These are phyloP conservation scores for Betula pendula DNA, from an alignment of 306 rosid species.

Conservation along the genomic window DNA sequence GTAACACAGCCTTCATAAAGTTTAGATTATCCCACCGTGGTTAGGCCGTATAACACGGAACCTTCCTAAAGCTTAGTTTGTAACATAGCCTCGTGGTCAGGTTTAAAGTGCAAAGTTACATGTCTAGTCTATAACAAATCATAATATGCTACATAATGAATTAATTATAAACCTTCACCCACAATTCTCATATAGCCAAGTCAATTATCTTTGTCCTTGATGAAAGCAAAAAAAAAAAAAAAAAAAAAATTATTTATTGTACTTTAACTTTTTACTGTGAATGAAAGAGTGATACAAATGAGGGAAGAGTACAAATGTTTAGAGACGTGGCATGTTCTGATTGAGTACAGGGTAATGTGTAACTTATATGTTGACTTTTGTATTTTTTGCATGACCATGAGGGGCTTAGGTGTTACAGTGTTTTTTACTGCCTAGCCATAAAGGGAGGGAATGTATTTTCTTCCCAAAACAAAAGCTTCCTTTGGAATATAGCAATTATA, in stretches of 20 bases:
- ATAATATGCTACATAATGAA: not conserved
- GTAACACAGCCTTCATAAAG: too few relatives aligned
- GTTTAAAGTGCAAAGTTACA: not conserved
- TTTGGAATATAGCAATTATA: slow-evolving; percentile 1
- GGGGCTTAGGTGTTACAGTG: not conserved
- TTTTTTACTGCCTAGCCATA: too few relatives aligned
- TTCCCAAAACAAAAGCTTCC: not conserved
- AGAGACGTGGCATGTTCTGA: too few relatives aligned
- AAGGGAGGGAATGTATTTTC: too few relatives aligned
- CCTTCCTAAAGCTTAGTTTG: too few relatives aligned
- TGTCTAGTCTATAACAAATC: not conserved
- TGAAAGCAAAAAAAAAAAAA: not conserved
- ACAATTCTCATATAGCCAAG: not conserved
- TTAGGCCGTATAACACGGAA: too few relatives aligned
- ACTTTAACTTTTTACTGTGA: too few relatives aligned
- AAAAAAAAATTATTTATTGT: too few relatives aligned
- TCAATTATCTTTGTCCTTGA: not conserved
- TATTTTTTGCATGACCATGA: not conserved
- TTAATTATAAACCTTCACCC: not conserved
- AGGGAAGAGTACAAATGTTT: not conserved
- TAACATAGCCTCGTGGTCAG: too few relatives aligned
- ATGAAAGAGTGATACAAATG: not conserved
- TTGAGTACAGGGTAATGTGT: not conserved
- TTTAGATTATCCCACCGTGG: too few relatives aligned
- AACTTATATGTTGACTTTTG: not conserved